These are phyloP conservation scores for Coprinopsis marcescibilis DNA, from an alignment of 768 basidiomycete species.

Conservation along the genomic window DNA sequence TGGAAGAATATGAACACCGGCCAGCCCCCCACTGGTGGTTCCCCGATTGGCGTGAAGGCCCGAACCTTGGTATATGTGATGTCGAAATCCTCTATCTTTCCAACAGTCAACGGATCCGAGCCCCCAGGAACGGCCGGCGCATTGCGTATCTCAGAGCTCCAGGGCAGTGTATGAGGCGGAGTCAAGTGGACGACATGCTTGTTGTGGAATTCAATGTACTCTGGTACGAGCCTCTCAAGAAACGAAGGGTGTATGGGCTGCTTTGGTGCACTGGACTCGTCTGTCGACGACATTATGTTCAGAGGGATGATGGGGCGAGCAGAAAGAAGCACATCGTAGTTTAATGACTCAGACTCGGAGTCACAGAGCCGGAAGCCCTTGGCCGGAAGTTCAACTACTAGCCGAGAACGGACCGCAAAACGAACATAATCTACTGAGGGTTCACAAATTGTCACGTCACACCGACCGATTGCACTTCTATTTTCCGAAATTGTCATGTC, in stretches of 20 bases:
- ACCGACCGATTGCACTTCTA: too few relatives aligned
- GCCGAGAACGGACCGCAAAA: too few relatives aligned
- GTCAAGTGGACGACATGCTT: conserved; percentile 37
- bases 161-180: conserved; percentile 52
- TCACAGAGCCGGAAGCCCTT: too few relatives aligned
- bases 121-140: conserved; percentile 49
- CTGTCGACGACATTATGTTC: too few relatives aligned
- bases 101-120: conserved; percentile 52
- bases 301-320: too few relatives aligned
- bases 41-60: conserved; percentile 57
- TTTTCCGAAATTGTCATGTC: too few relatives aligned
- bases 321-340: too few relatives aligned
- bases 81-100: conserved; percentile 45
- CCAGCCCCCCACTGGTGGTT: conserved; percentile 52
- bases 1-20: conserved; percentile 71
- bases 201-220: conserved; percentile 63
- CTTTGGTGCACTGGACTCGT: too few relatives aligned
- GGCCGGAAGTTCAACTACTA: too few relatives aligned
- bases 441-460: too few relatives aligned
- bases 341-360: too few relatives aligned
- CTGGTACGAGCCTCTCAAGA: conserved; percentile 52
- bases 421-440: too few relatives aligned
- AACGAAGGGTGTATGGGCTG: conserved; percentile 64
- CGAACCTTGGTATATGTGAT: conserved; percentile 51
- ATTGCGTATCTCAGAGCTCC: conserved; percentile 54